Evolutionary conservation across 352 stramenopile genomes (phyloP), one percentile per base, ranked within the genome.

Genomic region (Blastocystis hominis): DNA sequence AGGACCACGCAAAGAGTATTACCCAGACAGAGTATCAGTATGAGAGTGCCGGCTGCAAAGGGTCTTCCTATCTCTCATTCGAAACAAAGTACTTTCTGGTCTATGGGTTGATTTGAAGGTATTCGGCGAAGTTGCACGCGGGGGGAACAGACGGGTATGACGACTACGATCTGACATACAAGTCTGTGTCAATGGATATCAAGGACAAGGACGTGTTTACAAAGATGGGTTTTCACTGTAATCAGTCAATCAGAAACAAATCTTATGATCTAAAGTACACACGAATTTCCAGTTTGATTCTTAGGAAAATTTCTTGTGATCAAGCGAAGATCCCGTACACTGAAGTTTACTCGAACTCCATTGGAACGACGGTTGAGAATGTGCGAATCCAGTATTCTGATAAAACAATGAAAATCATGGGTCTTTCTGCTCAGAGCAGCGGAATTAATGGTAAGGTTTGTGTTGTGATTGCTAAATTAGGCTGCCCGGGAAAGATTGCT

Each of bases 261-360:
- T 38, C 42, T 30, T 80, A 59, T 47, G 42, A 40, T 63, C 34
- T 80, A 0, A 64, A 17, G 70, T 80, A 63, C 10, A 47, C n/a
- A 17, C n/a, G 30, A 30, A 15, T 0, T 20, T 17, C 0, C 20
- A 3, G 13, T 44, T 20, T 80, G 2, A 80, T 15, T 13, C 13
- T n/a, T 63, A 80, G 70, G 30, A 63, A n/a, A 10, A 64, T 59
- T 61, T 54, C 40, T 2, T 80, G 70, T 80, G 47, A 54, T 38
- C 70, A 80, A 46, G 70, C 70, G 0, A 56, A 56, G 24, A 40
- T 80, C n/a, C 70, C 70, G 3, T 80, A 80, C 54, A 80, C 70
- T 1, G 6, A 17, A 4, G 40, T 80, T 7, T 80, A 80, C n/a
- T 2, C 50, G 40, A 47, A 80, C 6, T 80, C 70, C 3, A 80